Evolutionary conservation across 371 early-diverging fungal species (phyloP), one percentile per base, ranked within the genome.

Genomic region (Lichtheimia ornata): DNA sequence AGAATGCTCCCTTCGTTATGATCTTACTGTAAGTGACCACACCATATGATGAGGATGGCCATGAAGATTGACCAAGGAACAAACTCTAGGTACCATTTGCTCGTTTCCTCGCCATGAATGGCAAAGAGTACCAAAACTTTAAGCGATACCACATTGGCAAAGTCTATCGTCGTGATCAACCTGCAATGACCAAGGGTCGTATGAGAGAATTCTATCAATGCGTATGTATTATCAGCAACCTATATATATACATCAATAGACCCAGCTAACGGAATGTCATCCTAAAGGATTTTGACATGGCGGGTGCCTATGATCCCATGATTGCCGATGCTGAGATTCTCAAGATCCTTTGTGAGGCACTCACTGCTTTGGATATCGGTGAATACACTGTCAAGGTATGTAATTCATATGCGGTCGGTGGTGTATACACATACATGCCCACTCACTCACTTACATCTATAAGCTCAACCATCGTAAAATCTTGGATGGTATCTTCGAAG

Each of bases 151-250:
- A 99, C 61, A 97, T 99, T 59, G 99, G 97, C 70, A 99, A 98
- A 76, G 99, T 99, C 17, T 99, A 97, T 81, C 89, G 99, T 56
- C 88, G 99, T 63, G 99, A 99, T 79, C 97, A 99, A 77, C 99
- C 99, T 51, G 94, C 97, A 17, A 91, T 99, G 90, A 94, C 92
- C 61, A 96, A 96, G 76, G 99, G 99, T 11, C 89, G 99, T 45
- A 94, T 98, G 91, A 86, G 99, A 71, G 99, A 99, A 81, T 99
- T 99, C 71, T 94, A 88, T 74, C 99, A 99, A 82, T 98, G 99
- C 73, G 91, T 90, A 78, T 68, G 86, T 59, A 12, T 17, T n/a
- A n/a, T n/a, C n/a, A n/a, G n/a, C n/a, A n/a, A n/a, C n/a, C n/a
- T n/a, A n/a, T n/a, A n/a, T n/a, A n/a, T n/a, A n/a, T n/a, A n/a